These are phyloP conservation scores for Aspergillus quadrilineatus DNA, from an alignment of 2,329 filamentous ascomycete species.

Conservation along the genomic window DNA sequence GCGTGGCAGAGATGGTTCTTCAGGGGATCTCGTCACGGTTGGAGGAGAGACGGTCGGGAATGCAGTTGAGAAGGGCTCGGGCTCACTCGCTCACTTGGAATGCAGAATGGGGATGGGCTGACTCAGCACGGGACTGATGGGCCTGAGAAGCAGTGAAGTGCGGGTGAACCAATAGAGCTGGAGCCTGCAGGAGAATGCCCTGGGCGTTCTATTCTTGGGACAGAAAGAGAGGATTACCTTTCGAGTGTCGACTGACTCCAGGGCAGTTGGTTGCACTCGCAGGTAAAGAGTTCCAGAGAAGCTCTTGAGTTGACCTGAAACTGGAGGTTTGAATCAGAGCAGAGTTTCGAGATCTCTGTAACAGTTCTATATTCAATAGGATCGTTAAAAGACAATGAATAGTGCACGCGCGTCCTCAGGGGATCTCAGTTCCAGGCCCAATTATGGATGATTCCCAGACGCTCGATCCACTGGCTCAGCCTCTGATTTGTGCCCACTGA, in stretches of 20 bases:
- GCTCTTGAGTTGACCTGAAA: background rate
- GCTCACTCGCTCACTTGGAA: conserved; percentile 12
- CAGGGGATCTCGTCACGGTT: conserved; percentile 18
- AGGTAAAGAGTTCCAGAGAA: background rate
- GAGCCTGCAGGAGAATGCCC: background rate
- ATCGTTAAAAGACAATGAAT: background rate
- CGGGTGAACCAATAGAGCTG: background rate
- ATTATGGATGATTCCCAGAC: conserved; percentile 20
- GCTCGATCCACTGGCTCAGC: conserved; percentile 11
- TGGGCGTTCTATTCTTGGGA: background rate
- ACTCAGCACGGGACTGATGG: conserved; percentile 19
- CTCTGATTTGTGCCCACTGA: conserved; percentile 13
- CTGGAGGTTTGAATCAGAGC: background rate
- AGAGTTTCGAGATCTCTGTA: background rate
- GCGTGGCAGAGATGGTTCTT: conserved; percentile 14
- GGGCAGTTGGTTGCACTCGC: background rate
- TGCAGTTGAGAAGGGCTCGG: conserved; percentile 8
- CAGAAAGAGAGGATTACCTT: background rate
- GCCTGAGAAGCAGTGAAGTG: background rate
- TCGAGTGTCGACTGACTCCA: background rate
- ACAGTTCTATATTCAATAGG: background rate
- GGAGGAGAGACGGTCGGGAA: conserved; percentile 24
- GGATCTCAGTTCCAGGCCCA: conserved; percentile 21
- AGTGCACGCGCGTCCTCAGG: conserved; percentile 25
- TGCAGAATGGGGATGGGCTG: conserved; percentile 15